Percentiles rank a stretch among this genome's conserved stretches.
Evolutionary conservation across 108 stramenopile genomes (phyloP).

Genomic region (Seminavis robusta): DNA sequence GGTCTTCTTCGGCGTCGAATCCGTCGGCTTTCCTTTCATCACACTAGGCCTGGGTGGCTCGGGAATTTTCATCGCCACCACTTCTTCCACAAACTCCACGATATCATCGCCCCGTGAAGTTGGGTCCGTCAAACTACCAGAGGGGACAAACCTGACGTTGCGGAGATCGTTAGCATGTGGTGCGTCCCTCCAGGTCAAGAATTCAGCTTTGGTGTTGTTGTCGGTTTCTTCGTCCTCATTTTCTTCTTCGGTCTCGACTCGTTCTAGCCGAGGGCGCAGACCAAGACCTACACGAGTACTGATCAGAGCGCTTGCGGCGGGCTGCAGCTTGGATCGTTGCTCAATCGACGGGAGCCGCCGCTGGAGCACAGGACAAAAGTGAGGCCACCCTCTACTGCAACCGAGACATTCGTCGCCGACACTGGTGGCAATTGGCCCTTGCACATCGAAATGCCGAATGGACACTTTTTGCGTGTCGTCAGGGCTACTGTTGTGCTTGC

Average conservation of each 20-base stretch:
- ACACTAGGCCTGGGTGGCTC: conserved; percentile 40
- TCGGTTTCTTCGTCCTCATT: conserved; percentile 3
- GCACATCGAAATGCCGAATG: conserved; percentile 70
- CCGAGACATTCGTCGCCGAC: conserved; percentile 84
- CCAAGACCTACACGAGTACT: conserved; percentile 80
- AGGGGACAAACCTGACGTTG: conserved; percentile 12
- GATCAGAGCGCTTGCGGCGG: conserved; percentile 63
- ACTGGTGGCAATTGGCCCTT: conserved; percentile 76
- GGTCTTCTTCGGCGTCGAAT: neutral
- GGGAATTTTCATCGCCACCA: conserved; percentile 49
- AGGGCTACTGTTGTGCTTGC: conserved; percentile 25
- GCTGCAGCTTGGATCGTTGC: conserved; percentile 69
- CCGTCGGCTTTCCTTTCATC: conserved; percentile 2
- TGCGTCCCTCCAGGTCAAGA: neutral
- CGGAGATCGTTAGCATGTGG: neutral
- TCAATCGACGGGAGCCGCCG: conserved; percentile 60
- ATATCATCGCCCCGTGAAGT: conserved; percentile 62
- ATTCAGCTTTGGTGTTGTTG: neutral
- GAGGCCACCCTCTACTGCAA: conserved; percentile 78
- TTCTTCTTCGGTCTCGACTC: conserved; percentile 9
- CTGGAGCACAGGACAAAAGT: conserved; percentile 74
- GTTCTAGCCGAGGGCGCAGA: conserved; percentile 29
- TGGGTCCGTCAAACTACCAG: conserved; percentile 45
- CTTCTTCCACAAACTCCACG: conserved; percentile 64
- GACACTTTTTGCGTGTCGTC: conserved; percentile 27